Conservation (phyloP, 139 green algal genomes). For the Bryopsis sp. region DNA sequence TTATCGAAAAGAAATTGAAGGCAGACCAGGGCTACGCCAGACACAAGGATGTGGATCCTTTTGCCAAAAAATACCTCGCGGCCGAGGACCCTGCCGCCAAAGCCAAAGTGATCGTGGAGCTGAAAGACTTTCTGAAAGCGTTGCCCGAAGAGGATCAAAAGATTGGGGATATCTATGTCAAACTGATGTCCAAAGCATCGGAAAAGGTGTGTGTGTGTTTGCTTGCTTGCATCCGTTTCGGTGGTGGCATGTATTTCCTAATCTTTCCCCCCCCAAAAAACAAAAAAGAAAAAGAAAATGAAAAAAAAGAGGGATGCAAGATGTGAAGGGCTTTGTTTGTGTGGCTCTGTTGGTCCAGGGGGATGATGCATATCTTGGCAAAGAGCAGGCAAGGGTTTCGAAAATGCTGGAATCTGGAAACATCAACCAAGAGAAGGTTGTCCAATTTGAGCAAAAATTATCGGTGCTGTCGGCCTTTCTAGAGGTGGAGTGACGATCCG, state of each 20-base stretch:
- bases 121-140: conserved; percentile 34
- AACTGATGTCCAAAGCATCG: conserved; percentile 48
- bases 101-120: conserved; percentile 33
- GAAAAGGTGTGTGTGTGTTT: conserved; percentile 47
- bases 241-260: not conserved
- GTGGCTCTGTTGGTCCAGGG: conserved; percentile 17
- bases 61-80: conserved; percentile 32
- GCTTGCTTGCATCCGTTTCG: not conserved
- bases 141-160: not conserved
- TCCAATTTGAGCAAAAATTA: not conserved
- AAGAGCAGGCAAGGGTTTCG: conserved; percentile 56
- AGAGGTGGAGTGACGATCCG: too few relatives aligned
- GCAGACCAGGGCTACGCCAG: conserved; percentile 53
- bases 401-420: conserved; percentile 49
- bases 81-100: not conserved
- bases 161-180: conserved; percentile 43
- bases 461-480: not conserved
- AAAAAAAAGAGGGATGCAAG: too few relatives aligned
- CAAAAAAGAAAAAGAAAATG: too few relatives aligned
- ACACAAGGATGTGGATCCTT: conserved; percentile 43
- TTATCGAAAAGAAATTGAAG: conserved; percentile 54
- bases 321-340: conserved; percentile 14
- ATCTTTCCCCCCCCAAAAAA: too few relatives aligned
- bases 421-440: conserved; percentile 39
- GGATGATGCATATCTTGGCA: conserved; percentile 55